Evolutionary conservation across 805 yeast species (phyloP), one percentile per base, ranked within the genome.

Genomic region (Wickerhamomyces pijperi): DNA sequence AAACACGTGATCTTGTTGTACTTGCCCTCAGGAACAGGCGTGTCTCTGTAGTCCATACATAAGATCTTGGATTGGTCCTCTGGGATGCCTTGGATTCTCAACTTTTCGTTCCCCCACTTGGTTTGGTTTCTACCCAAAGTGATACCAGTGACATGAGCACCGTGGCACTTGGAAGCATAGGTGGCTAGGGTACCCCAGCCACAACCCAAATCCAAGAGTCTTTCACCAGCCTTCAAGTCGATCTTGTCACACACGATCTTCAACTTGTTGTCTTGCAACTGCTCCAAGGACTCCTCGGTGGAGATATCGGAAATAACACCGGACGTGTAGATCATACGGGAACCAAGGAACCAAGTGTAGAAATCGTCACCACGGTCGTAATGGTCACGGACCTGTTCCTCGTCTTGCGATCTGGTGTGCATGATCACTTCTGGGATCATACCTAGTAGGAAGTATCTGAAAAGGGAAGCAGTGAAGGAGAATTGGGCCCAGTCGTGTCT

Each of bases 351-450:
- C 94, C 94, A 86, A 40, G 87, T 65, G 73, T 87, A 87, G 63
- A 86, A 86, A 63, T 87, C 95, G 58, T 86, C 95, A 61, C 96
- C 95, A 52, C 96, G 82, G 68, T 87, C 96, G 61, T 86, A 86
- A 65, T 86, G 95, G 55, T 82, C 95, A 63, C 95, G 78, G 41
- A 86, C 96, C 64, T 86, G 96, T 64, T 86, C 96, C 67, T 86
- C 96, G 59, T 87, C 96, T 67, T 86, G 96, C 17, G 94, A 82
- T 58, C 85, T 77, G 47, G 94, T 79, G 67, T 86, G 96, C 78
- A 86, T 59, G 52, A 86, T 81, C 42, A 86, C 94, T 65, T 86
- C 96, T 35, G 96, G 96, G 47, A 86, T 82, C 82, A 86, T 75
- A 36, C 92, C 94, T 37, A 84, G 71, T 48, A 86, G 61, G 67